Base-by-base conservation (phyloP, 805 yeast species). In the Candida silvatica region DNA sequence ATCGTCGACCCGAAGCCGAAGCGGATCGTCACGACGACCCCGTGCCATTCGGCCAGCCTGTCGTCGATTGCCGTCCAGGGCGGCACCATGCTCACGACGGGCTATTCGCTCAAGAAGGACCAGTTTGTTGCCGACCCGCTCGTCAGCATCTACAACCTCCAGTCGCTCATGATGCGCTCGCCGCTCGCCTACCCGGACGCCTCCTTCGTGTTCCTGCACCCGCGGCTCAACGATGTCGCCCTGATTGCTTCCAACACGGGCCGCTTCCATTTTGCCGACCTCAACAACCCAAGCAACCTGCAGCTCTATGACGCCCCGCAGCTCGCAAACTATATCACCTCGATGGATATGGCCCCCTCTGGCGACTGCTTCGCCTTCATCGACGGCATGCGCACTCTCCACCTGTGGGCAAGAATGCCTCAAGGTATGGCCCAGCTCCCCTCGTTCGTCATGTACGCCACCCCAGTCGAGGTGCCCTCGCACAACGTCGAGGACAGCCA, bases 101-200 rank as follows among this genome's bases (percentile, higher is more conserved):
- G 97, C 1, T 78, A 76, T 43, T 74, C 88, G 0, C 59, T 75
- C 17, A 71, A 86, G 32, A 72, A 75, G 34, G 76, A 77, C 32
- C 64, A 67, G 6, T 65, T 65, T 37, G 57, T 69, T 15, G 66
- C 75, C 6, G 97, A 92, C 51, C 90, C 95, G 0, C 67, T 90
- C 41, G 87, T 90, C 16, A 79, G 79, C 44, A 76, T 86, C 16
- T 86, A 75, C 54, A 97, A 92, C 54, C 54, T 85, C 20, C 69
- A 94, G 41, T 71, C 76, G 38, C 64, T 83, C 73, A 69, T 73
- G 35, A 69, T 87, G 2, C 57, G 79, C 37, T 65, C 94, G 0
- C 96, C 97, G 3, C 66, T 90, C 6, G 75, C 96, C 4, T 86
- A 87, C 49, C 87, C 92, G 1, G 80, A 87, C 0, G 97, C 97